Conservation (phyloP, 2,329 filamentous ascomycete species). For the Scytalidium lignicola region DNA sequence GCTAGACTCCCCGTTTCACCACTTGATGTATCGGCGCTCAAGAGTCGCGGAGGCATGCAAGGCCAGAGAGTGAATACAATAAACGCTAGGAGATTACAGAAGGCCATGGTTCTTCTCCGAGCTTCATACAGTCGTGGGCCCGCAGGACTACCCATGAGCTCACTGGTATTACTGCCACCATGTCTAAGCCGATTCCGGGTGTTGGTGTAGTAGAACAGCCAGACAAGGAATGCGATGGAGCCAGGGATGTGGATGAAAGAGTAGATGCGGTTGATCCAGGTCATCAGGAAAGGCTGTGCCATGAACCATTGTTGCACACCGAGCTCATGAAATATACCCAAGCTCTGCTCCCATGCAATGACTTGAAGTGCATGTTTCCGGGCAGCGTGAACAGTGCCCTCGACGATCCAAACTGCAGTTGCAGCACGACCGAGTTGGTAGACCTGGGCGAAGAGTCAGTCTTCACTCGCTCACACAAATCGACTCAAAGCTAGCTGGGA, state of each 20-base stretch:
- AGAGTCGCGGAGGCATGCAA: constrained; percentile 54
- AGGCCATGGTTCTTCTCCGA: constrained; percentile 49
- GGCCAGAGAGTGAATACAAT: constrained; percentile 55
- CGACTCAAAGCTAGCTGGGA: not conserved
- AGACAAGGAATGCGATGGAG: constrained; percentile 64
- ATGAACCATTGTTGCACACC: constrained; percentile 55
- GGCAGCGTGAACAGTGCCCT: constrained; percentile 63
- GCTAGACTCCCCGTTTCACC: constrained; percentile 53
- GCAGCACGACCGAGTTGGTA: constrained; percentile 72
- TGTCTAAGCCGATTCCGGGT: constrained; percentile 46
- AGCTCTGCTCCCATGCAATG: constrained; percentile 58
- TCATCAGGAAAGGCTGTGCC: constrained; percentile 50
- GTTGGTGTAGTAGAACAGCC: constrained; percentile 66
- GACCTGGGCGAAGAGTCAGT: constrained; percentile 39
- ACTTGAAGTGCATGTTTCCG: constrained; percentile 64
- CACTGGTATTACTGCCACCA: constrained; percentile 30
- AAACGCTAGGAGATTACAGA: constrained; percentile 55
- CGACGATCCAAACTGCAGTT: constrained; percentile 62
- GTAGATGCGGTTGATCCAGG: constrained; percentile 67
- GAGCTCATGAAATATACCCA: constrained; percentile 62
- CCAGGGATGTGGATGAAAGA: constrained; percentile 76
- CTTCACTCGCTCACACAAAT: constrained; percentile 2
- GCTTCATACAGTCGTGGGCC: constrained; percentile 50
- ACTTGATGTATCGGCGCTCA: constrained; percentile 47
- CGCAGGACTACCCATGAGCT: constrained; percentile 35